A percentile compares a stretch with the other conserved stretches of the same genome.
Conservation (phyloP, 768 basidiomycete genomes). For the Boletellus sp. region DNA sequence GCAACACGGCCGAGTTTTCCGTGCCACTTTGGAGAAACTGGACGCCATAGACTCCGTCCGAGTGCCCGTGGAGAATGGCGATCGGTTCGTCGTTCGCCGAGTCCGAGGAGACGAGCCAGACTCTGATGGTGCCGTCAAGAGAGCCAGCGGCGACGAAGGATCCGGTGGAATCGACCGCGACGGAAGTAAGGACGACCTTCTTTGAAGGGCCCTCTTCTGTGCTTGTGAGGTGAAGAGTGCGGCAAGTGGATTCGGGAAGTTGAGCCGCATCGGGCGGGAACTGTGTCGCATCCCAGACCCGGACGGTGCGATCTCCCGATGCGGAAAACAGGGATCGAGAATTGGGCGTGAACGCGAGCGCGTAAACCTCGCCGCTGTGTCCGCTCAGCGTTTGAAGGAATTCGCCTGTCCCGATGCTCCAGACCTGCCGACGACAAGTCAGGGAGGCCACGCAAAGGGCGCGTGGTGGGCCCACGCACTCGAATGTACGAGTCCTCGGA, state of each 20-base stretch:
- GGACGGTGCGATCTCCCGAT: conserved; percentile 35
- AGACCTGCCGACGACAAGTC: conserved; percentile 18
- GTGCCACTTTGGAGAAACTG: conserved; percentile 26
- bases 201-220: conserved; percentile 15
- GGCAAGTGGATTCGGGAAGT: conserved; percentile 16
- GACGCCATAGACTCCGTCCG: conserved; percentile 29
- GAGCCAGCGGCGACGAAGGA: conserved; percentile 48
- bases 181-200: conserved; percentile 29
- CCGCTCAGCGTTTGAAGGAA: conserved; percentile 30
- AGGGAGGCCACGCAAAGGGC: background rate
- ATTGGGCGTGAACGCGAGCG: conserved; percentile 33
- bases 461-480: conserved; percentile 15
- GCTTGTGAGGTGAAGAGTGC: conserved; percentile 18
- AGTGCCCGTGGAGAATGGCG: conserved; percentile 24
- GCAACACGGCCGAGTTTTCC: conserved; percentile 25
- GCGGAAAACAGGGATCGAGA: conserved; percentile 34
- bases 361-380: conserved; percentile 36
- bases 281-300: conserved; percentile 33
- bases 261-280: conserved; percentile 19
- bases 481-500: conserved; percentile 34
- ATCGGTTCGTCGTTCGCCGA: conserved; percentile 21
- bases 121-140: conserved; percentile 48
- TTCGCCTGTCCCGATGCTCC: conserved; percentile 23
- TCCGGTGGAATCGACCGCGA: conserved; percentile 31
- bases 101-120: conserved; percentile 48